Evolutionary conservation across 306 rosid species (phyloP).

Genomic region (Sesbania bispinosa): DNA sequence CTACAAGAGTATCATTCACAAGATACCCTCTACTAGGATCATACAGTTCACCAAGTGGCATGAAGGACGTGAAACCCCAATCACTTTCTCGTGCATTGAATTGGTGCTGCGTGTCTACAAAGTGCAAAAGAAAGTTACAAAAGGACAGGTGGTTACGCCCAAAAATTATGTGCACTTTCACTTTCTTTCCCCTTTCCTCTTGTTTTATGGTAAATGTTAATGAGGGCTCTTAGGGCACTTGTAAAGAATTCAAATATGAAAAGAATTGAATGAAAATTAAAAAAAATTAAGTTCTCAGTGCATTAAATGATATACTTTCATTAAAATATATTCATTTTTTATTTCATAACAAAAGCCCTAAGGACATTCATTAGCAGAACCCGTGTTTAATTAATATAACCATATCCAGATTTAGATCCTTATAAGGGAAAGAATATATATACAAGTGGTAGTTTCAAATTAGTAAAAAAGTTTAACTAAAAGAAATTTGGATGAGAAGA

Average conservation of each 20-base stretch:
- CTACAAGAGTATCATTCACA: conserved; percentile 59
- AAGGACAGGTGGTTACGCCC: conserved; percentile 2
- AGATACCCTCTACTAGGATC: conserved; percentile 84
- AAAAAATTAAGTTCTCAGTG: not conserved
- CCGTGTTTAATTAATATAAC: not conserved
- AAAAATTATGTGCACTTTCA: conserved; percentile 1
- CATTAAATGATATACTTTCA: not conserved
- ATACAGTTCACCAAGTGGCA: conserved; percentile 83
- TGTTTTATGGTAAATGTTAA: not conserved
- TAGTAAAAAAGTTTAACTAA: not conserved
- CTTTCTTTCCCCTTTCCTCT: not conserved
- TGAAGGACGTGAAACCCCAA: conserved; percentile 94
- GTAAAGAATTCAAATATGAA: not conserved
- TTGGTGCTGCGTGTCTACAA: conserved; percentile 87
- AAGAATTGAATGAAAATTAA: not conserved
- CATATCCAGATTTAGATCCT: not conserved
- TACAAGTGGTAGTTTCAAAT: conserved; percentile 16
- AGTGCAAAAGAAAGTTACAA: conserved; percentile 26
- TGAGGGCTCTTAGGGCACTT: no score
- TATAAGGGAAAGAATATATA: not conserved
- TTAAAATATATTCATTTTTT: not conserved
- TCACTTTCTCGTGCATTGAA: conserved; percentile 91
- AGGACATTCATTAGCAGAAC: not conserved
- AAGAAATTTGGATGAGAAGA: not conserved
- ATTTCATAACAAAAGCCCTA: no score